Percentiles rank a stretch among this genome's conserved stretches.
Conservation (phyloP, 2,329 filamentous ascomycete genomes). For the Alternaria brassicae region DNA sequence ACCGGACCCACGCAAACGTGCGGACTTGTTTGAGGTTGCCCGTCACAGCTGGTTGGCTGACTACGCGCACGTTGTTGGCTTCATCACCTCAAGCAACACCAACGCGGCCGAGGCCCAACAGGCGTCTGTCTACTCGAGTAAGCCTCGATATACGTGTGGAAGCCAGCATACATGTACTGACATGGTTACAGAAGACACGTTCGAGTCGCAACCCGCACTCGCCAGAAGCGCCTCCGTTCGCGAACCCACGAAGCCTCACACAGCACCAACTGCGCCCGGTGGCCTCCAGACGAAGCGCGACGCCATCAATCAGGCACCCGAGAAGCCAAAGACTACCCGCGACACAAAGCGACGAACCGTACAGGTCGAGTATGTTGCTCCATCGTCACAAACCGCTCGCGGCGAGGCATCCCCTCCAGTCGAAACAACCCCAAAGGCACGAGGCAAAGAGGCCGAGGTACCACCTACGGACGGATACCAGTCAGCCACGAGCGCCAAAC, state of each 20-base stretch:
- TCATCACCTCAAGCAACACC: conserved; percentile 95
- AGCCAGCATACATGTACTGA: conserved; percentile 8
- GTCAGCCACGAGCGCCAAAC: conserved; percentile 33
- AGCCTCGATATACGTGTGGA: conserved; percentile 24
- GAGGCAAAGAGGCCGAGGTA: conserved; percentile 59
- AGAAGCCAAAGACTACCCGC: conserved; percentile 70
- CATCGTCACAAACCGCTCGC: conserved; percentile 82
- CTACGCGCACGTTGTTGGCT: conserved; percentile 93
- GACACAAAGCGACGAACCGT: conserved; percentile 94
- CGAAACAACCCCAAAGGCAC: conserved; percentile 56
- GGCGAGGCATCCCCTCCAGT: conserved; percentile 60
- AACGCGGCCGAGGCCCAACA: conserved; percentile 85
- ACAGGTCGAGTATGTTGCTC: conserved; percentile 96
- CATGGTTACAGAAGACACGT: conserved; percentile 55
- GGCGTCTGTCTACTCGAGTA: conserved; percentile 70
- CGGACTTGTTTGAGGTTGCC: conserved; percentile 95
- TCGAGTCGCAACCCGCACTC: conserved; percentile 69
- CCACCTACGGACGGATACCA: conserved; percentile 51
- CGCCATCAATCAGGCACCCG: conserved; percentile 73
- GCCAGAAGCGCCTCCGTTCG: conserved; percentile 91
- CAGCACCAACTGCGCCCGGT: conserved; percentile 55
- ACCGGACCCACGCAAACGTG: conserved; percentile 90
- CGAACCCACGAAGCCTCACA: conserved; percentile 75
- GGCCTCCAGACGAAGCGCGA: conserved; percentile 77
- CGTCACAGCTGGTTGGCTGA: conserved; percentile 98